Base-by-base conservation (phyloP, 805 yeast species). In the Wickerhamomyces pijperi region DNA sequence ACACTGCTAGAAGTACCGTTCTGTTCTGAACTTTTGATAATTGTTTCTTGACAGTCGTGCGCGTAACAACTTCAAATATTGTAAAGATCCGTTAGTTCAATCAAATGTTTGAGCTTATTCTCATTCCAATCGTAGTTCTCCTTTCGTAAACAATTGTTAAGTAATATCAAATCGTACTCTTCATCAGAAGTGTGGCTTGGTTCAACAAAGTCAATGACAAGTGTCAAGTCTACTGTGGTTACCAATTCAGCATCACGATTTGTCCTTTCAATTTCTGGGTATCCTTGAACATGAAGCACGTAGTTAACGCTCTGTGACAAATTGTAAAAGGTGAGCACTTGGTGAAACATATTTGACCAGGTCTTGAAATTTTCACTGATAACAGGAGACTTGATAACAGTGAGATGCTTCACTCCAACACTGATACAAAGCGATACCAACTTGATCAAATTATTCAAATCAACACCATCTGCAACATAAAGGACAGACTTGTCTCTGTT, bases 81-180 rank as follows among this genome's bases (percentile, higher is more conserved):
- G 14, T 11, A 25, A 25, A 25, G 29, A 13, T 25, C 29, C 7
- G 29, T 25, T 12, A 25, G 5, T 25, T 25, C 29, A 11, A 25
- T 25, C 14, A 25, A 12, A 12, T 25, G 34, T 36, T 32, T 20
- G 23, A 19, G 17, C 19, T 32, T 8, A n/a, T 20, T 25, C 21
- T 17, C 5, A n/a, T 44, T 25, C 42, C 39, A 29, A 36, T 42
- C 32, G 42, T 39, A 11, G 18, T 25, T 5, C 7, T 25, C 14
- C n/a, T 25, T 25, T 5, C 13, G n/a, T 25, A 25, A 25, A 11
- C n/a, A 25, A 12, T 25, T 25, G 29, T 25, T 25, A 7, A 25
- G 14, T 7, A 25, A 12, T 9, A 25, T 11, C 5, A 12, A 4
- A 12, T 25, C 29, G 4, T 8, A 11, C 5, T 25, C n/a, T 13